Evolutionary conservation across 306 rosid species (phyloP), one percentile per base, ranked within the genome.

Genomic region (Prunus davidiana): DNA sequence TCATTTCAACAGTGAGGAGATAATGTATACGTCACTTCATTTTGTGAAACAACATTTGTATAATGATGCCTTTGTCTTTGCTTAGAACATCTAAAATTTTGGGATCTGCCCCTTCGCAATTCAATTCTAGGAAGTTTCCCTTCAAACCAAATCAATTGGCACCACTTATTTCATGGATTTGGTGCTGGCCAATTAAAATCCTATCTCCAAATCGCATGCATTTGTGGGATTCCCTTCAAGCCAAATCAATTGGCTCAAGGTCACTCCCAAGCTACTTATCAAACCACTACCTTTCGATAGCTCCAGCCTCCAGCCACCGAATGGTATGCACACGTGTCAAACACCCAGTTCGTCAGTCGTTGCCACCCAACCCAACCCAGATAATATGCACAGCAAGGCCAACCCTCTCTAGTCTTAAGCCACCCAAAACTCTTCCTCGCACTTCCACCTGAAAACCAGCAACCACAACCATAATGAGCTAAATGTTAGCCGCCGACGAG

Each of bases 401-500:
- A 64, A 49, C 25, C 49, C 45, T 46, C 47, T 61, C 19, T 41
- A 51, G 43, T 75, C 80, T 38, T 34, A 34, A 38, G 57, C 84
- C 88, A 81, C 79, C 79, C 84, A 86, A 79, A 83, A 63, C 63
- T 56, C 51, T 16, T 71, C 79, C 58, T 19, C 34, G 69, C 34
- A 43, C 66, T 41, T 52, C 79, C 76, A 67, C 20, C 74, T 28
- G 8, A 30, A 38, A 45, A 61, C 71, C 58, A 78, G 41, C 80
- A 47, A 54, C 75, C 68, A 68, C 34, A 70, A 12, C 12, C 19
- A 60, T 2, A 10, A 88, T 82, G 91, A 67, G 69, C 85, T 92
- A 87, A 86, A 93, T 91, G 98, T 80, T 89, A 69, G 71, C 84
- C 11, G 61, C 77, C 75, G 82, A 73, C 8, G 87, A 85, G 43